A percentile compares a stretch with the other conserved stretches of the same genome.
phyloP scores from a whole-genome alignment of 805 yeast genomes.

The Scheffersomyces ergatensis region DNA sequence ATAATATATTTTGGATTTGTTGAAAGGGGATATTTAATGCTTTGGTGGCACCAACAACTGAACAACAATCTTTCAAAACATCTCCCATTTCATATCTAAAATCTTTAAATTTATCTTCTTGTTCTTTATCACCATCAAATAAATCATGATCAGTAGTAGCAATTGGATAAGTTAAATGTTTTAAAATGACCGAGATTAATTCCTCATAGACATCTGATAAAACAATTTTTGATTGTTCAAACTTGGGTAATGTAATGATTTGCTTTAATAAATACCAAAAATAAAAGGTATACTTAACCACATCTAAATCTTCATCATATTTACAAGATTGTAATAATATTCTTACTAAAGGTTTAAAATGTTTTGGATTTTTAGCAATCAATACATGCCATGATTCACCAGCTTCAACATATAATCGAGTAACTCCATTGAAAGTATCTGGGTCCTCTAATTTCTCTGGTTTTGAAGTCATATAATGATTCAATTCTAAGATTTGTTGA shows the following conservation, averaged over 20 bases:
- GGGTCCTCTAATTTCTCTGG: slow-evolving; percentile 52
- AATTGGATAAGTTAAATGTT: slow-evolving; percentile 73
- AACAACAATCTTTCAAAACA: slow-evolving; percentile 93
- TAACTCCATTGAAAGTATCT: slow-evolving; percentile 64
- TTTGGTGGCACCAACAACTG: slow-evolving; percentile 73
- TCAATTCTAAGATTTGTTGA: slow-evolving; percentile 62
- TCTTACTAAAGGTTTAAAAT: slow-evolving; percentile 71
- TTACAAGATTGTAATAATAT: slow-evolving; percentile 69
- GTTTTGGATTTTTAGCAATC: slow-evolving; percentile 67
- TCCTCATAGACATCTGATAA: slow-evolving; percentile 56
- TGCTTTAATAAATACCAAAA: slow-evolving; percentile 88
- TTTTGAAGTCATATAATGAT: slow-evolving; percentile 40
- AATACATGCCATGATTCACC: slow-evolving; percentile 95
- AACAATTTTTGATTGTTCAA: slow-evolving; percentile 47
- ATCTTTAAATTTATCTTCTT: slow-evolving; percentile 88
- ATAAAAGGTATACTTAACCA: slow-evolving; percentile 85
- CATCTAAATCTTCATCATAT: slow-evolving; percentile 79
- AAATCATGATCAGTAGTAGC: slow-evolving; percentile 27
- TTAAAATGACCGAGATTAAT: slow-evolving; percentile 59
- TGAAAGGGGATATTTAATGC: slow-evolving; percentile 72
- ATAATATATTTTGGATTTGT: slow-evolving; percentile 46
- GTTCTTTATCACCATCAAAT: slow-evolving; percentile 70
- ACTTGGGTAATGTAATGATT: slow-evolving; percentile 59
- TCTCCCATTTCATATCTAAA: slow-evolving; percentile 97
- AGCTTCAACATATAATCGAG: slow-evolving; percentile 83